These are phyloP conservation scores for Geopyxis carbonaria DNA, from an alignment of 495 filamentous ascomycete genomes.

Conservation along the genomic window DNA sequence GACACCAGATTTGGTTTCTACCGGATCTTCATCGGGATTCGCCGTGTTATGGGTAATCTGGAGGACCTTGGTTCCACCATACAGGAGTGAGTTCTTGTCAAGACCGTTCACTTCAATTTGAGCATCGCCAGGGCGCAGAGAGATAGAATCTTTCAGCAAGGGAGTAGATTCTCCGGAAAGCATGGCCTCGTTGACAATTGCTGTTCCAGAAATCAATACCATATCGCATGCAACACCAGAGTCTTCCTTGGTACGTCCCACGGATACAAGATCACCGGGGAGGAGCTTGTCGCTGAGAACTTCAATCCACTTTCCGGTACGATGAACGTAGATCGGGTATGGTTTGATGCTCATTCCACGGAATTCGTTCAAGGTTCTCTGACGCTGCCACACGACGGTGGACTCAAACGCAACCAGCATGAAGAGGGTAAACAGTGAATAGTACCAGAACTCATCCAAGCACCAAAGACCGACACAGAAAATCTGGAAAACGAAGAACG, in stretches of 20 bases:
- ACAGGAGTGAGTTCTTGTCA: slow-evolving; percentile 92
- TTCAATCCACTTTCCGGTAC: slow-evolving; percentile 71
- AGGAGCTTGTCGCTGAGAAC: slow-evolving; percentile 84
- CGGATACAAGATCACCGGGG: slow-evolving; percentile 90
- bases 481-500: slow-evolving; percentile 98
- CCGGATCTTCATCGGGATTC: slow-evolving; percentile 51
- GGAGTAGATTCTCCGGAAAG: slow-evolving; percentile 95
- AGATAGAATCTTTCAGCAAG: slow-evolving; percentile 87
- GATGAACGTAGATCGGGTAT: slow-evolving; percentile 79
- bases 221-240: slow-evolving; percentile 95
- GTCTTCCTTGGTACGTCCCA: slow-evolving; percentile 90
- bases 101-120: slow-evolving; percentile 72
- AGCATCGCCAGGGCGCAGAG: slow-evolving; percentile 75
- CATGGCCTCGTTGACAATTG: slow-evolving; percentile 99
- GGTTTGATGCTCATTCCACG: slow-evolving; percentile 99
- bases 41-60: slow-evolving; percentile 71
- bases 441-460: slow-evolving; percentile 99
- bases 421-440: slow-evolving; percentile 94
- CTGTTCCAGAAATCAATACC: slow-evolving; percentile 80
- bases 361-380: slow-evolving; percentile 92
- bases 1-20: slow-evolving; percentile 54
- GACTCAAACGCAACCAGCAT: slow-evolving; percentile 97
- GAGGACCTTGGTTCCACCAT: slow-evolving; percentile 91
- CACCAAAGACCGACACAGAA: slow-evolving; percentile 99
- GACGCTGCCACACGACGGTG: slow-evolving; percentile 97